A percentile compares a stretch with the other conserved stretches of the same genome.
These are phyloP conservation scores for Spencermartinsiella ligniputridi DNA, from an alignment of 1,139 yeast species.

Conservation along the genomic window DNA sequence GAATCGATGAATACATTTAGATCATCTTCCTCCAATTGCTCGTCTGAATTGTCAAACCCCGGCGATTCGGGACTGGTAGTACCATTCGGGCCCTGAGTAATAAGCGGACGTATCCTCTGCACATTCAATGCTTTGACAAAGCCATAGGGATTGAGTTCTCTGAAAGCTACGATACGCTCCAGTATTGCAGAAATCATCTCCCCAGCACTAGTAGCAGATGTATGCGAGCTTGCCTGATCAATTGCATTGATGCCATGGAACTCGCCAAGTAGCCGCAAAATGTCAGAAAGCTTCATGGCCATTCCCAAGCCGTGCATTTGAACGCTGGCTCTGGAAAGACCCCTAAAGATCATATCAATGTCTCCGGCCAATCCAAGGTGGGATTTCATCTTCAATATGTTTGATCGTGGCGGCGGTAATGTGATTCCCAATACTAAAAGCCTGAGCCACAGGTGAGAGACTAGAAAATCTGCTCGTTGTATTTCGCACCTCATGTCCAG, in stretches of 20 bases:
- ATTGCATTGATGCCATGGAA: neutral
- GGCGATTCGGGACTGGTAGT: too few species aligned
- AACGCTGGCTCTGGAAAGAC: neutral
- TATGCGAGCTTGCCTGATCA: neutral
- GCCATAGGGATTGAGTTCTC: conserved; percentile 2
- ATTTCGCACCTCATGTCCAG: too few species aligned
- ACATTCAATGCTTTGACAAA: neutral
- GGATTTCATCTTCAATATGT: neutral
- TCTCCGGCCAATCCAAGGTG: neutral
- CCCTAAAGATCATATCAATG: neutral
- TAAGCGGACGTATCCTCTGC: neutral
- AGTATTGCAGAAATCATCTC: neutral
- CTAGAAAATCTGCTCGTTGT: neutral
- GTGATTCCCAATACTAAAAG: neutral
- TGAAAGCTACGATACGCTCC: neutral
- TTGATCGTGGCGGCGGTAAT: neutral
- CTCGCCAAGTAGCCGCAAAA: neutral
- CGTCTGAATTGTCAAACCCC: too few species aligned
- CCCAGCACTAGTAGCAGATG: neutral
- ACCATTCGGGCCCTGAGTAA: too few species aligned
- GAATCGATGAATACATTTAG: too few species aligned
- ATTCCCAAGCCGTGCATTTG: neutral
- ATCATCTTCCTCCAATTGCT: too few species aligned
- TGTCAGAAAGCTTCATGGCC: neutral
- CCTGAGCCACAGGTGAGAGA: neutral